Conservation (phyloP, 2,329 filamentous ascomycete species). For the Fonsecaea nubica region DNA sequence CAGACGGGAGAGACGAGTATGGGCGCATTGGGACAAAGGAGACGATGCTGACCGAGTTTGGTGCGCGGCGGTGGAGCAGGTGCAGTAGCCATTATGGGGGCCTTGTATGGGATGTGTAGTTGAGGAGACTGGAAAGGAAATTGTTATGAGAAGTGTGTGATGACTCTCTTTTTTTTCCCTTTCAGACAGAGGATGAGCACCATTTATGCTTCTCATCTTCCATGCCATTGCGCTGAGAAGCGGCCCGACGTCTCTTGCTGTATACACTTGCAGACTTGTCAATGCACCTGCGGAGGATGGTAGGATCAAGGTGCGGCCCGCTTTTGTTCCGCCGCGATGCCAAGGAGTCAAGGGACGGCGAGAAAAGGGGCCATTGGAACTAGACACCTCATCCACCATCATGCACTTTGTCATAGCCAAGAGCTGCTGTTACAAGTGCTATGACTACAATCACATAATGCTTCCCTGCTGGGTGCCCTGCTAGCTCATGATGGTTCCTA, state of each 20-base stretch:
- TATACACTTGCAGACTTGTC: not conserved
- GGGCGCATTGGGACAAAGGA: slow-evolving; percentile 60
- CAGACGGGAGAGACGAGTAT: slow-evolving; percentile 63
- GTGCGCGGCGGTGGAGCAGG: slow-evolving; percentile 45
- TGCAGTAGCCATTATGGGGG: not conserved
- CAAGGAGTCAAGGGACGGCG: not conserved
- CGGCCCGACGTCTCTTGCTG: not conserved
- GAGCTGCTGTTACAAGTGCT: too few species aligned
- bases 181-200: not conserved
- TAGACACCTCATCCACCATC: too few species aligned
- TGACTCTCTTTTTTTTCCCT: too few species aligned
- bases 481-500: too few species aligned
- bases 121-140: not conserved
- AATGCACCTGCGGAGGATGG: too few species aligned
- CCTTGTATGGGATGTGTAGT: not conserved
- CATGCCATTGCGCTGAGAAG: not conserved
- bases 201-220: not conserved
- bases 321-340: not conserved
- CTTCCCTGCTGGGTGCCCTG: too few species aligned
- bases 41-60: slow-evolving; percentile 59
- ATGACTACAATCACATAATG: too few species aligned
- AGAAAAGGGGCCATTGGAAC: too few species aligned
- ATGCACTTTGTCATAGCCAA: too few species aligned
- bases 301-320: not conserved
- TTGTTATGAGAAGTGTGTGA: not conserved